Conservation (phyloP, 805 yeast genomes). For the Tetrapisispora arboricola region DNA sequence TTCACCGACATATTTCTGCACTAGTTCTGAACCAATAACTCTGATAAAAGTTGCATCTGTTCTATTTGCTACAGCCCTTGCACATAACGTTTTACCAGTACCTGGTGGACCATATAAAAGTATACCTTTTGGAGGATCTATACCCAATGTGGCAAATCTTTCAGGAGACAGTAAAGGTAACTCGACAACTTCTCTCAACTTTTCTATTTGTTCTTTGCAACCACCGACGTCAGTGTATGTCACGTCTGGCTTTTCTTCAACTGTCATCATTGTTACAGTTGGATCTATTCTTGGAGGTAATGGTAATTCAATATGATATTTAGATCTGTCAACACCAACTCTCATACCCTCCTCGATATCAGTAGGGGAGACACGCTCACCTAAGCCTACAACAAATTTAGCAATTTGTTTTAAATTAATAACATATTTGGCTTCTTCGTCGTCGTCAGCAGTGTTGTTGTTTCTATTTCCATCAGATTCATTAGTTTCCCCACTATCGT, state of each 20-base stretch:
- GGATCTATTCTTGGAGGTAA: conserved; percentile 98
- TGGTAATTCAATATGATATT: conserved; percentile 94
- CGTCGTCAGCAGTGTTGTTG: conserved; percentile 33
- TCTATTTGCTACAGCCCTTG: conserved; percentile 97
- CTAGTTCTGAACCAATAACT: conserved; percentile 96
- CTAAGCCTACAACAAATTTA: conserved; percentile 91
- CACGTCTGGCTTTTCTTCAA: conserved; percentile 98
- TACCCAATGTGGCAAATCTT: conserved; percentile 91
- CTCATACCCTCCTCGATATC: conserved; percentile 99
- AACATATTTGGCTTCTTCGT: conserved; percentile 82
- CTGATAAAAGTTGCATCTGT: conserved; percentile 98
- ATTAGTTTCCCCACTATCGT: conserved; percentile 13
- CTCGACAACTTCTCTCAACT: conserved; percentile 91
- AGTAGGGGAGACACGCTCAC: conserved; percentile 95
- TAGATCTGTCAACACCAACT: conserved; percentile 96
- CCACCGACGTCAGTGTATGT: conserved; percentile 98
- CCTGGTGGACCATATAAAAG: conserved; percentile 97
- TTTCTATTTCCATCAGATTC: conserved; percentile 13
- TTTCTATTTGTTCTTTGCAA: conserved; percentile 95
- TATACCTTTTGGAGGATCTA: conserved; percentile 98
- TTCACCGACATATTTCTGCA: conserved; percentile 97
- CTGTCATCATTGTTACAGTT: conserved; percentile 98
- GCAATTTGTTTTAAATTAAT: conserved; percentile 97
- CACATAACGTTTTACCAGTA: conserved; percentile 96
- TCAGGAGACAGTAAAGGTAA: conserved; percentile 90